Conservation (phyloP, 805 yeast genomes). For the Cephaloascus fragrans region DNA sequence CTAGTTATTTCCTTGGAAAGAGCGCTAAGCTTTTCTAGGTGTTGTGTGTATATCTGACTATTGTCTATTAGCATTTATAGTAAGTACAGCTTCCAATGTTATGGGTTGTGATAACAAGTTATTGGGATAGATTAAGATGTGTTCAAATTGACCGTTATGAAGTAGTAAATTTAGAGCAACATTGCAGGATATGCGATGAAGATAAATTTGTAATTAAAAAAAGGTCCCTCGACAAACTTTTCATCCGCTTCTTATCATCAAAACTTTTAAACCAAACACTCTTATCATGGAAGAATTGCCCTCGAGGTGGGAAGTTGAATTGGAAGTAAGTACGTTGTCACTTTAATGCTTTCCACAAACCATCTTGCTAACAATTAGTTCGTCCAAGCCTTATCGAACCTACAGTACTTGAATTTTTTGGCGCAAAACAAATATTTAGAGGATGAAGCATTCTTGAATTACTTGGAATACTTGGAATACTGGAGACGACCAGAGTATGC, state of each 20-base stretch:
- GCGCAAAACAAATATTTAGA: conserved; percentile 78
- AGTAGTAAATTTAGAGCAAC: no score
- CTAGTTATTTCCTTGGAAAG: not conserved
- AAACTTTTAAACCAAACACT: no score
- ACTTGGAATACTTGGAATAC: conserved; percentile 73
- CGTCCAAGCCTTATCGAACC: conserved; percentile 85
- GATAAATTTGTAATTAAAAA: no score
- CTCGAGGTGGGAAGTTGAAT: conserved; percentile 79
- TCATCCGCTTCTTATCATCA: no score
- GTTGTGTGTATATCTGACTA: conserved; percentile 1
- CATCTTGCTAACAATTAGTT: no score
- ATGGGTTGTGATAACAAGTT: no score
- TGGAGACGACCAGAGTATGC: conserved; percentile 73
- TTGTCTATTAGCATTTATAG: conserved; percentile 1
- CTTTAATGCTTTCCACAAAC: no score
- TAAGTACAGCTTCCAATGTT: no score
- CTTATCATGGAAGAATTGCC: conserved; percentile 40
- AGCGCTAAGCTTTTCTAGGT: not conserved
- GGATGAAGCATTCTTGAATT: conserved; percentile 62
- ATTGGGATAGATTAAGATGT: conserved; percentile 1
- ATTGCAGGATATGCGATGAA: no score
- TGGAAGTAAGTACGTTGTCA: conserved; percentile 41
- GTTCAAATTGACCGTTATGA: not conserved
- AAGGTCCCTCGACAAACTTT: no score
- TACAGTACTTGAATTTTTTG: conserved; percentile 75